Percentiles rank a stretch among this genome's conserved stretches.
phyloP scores from a whole-genome alignment of 2,329 filamentous ascomycete genomes.

The Cytospora mali region DNA sequence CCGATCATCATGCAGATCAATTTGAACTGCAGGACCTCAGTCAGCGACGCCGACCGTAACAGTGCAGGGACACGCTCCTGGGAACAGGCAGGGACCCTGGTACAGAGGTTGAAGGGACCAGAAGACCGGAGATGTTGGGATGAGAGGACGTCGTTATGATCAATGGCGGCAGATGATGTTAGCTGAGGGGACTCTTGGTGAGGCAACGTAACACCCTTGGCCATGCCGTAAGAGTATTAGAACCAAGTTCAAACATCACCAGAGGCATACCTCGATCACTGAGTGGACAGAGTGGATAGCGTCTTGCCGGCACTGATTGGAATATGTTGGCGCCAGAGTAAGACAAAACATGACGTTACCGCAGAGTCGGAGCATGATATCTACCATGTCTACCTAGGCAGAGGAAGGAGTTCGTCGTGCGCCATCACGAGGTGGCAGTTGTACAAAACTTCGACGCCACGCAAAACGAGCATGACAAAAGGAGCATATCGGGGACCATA shows the following conservation, averaged over 20 bases:
- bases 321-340: background rate
- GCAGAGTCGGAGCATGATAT: background rate
- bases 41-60: background rate
- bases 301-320: conserved; percentile 13
- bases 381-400: no score
- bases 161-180: background rate
- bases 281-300: no score
- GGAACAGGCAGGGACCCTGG: background rate
- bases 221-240: background rate
- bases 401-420: background rate
- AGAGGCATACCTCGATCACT: background rate
- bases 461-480: conserved; percentile 2
- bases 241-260: background rate
- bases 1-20: background rate
- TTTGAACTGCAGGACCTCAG: background rate
- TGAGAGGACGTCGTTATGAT: background rate
- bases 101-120: background rate
- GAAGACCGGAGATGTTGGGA: background rate
- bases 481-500: background rate
- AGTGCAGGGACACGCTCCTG: background rate
- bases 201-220: conserved; percentile 1
- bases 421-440: conserved; percentile 21
- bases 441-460: conserved; percentile 16
- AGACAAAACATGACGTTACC: conserved; percentile 14
- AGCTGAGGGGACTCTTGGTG: background rate